Base-by-base conservation (phyloP, 2,329 filamentous ascomycete species). In the Cladosporium cucumerinum region DNA sequence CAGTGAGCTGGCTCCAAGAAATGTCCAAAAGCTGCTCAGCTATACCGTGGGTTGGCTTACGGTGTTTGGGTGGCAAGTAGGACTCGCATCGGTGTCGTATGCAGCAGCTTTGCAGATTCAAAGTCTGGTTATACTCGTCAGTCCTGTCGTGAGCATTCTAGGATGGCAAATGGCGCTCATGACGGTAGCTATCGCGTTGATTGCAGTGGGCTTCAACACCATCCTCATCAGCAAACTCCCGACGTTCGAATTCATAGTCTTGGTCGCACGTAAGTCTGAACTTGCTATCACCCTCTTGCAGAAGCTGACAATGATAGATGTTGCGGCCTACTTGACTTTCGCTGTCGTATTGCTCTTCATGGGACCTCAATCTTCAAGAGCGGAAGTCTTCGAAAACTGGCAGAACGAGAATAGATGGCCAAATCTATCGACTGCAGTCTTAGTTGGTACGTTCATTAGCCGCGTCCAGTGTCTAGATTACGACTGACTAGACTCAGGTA, bases 311-410 rank as follows among this genome's bases (percentile, higher is more conserved):
- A 32, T 25, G 18, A 21, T 48, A 65, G 57, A 61, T 36, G 43
- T 69, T 16, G 67, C 65, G 12, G 68, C 64, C n/a, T 67, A 66
- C 34, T 57, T 72, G 34, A 67, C 66, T 25, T 70, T 70, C 49
- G 61, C 69, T n/a, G 55, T 73, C 10, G 65, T 69, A 0, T 66
- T 72, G 12, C 65, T 68, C 18, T 39, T 67, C 16, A 69, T 72
- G 61, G 69, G 67, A 18, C 67, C 65, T 39, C 63, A 63, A 23
- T 67, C 63, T 23, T 64, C 57, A 23, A 59, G 48, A 12, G 39
- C 49, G 57, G 63, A 67, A 26, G 66, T 68, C 21, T 68, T 66
- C 36, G 61, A 61, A 14, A 63, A 61, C 21, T 69, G 67, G 62
- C 61, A 68, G 7, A 66, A 68, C 7, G 63, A 62, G n/a, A 67